These are phyloP conservation scores for Phytophthora ohioensis DNA, from an alignment of 352 stramenopile genomes.

Conservation along the genomic window DNA sequence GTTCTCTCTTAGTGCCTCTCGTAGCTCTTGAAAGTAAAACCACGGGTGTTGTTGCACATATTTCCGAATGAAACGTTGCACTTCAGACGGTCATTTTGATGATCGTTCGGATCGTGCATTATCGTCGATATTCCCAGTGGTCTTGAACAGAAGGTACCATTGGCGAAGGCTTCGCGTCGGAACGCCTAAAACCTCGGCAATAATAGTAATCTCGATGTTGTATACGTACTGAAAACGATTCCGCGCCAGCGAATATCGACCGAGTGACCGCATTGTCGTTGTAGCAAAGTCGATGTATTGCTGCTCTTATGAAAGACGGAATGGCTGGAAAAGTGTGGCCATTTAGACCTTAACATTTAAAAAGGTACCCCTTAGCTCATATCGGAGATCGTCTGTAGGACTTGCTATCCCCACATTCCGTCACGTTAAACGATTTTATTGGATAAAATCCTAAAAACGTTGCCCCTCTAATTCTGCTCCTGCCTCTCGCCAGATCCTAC, in stretches of 20 bases:
- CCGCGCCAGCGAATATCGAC: conserved; percentile 13
- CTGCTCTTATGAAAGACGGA: neutral
- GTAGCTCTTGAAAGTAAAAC: conserved; percentile 29
- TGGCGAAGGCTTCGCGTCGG: neutral
- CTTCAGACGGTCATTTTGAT: conserved; percentile 12
- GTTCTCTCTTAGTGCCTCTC: neutral
- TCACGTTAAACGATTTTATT: too few relatives aligned
- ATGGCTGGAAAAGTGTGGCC: neutral
- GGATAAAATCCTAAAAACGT: too few relatives aligned
- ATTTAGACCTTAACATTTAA: conserved; percentile 1
- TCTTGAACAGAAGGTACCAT: neutral
- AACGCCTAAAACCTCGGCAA: neutral
- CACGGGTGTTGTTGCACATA: conserved; percentile 19
- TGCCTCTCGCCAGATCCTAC: too few relatives aligned
- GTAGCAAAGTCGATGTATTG: neutral
- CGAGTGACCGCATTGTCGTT: conserved; percentile 16
- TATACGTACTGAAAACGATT: conserved; percentile 22
- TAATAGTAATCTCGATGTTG: conserved; percentile 6
- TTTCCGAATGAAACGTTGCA: conserved; percentile 12
- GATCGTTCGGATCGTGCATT: neutral
- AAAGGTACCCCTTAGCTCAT: neutral
- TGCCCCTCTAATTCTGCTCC: too few relatives aligned
- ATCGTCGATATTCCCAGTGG: neutral
- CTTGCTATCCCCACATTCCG: too few relatives aligned
- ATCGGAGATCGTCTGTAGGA: too few relatives aligned